A percentile compares a stretch with the other conserved stretches of the same genome.
These are phyloP conservation scores for Sanghuangporus sanghuang DNA, from an alignment of 1,284 basidiomycete genomes.

Conservation along the genomic window DNA sequence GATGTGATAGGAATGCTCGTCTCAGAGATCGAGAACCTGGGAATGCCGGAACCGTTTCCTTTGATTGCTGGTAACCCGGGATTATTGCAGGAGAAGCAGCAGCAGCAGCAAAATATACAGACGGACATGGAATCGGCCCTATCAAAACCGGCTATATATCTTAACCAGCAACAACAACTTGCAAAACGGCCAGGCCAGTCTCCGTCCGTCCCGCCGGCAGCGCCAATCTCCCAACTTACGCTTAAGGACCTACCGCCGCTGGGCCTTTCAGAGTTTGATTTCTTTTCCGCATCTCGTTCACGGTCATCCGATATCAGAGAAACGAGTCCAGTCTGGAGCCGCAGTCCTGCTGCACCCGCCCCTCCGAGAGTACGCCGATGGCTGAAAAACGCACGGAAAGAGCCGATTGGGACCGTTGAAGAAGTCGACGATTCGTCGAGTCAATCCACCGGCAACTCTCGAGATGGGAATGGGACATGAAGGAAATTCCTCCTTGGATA, in stretches of 20 bases:
- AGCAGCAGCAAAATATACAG: not conserved
- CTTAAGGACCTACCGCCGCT: not conserved
- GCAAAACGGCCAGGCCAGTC: not conserved
- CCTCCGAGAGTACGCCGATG: constrained; percentile 6
- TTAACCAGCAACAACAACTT: not conserved
- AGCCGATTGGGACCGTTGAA: not conserved
- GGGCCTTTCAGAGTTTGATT: constrained; percentile 10
- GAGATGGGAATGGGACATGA: not conserved
- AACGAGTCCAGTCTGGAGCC: constrained; percentile 1
- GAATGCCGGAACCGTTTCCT: not conserved
- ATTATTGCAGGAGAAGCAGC: not conserved
- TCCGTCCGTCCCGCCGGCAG: not conserved
- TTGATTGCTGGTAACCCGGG: not conserved
- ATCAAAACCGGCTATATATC: not conserved
- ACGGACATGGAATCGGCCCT: no score
- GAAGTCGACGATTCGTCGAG: not conserved
- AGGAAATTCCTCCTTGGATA: not conserved
- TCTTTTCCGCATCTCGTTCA: constrained; percentile 4
- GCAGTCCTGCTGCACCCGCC: not conserved
- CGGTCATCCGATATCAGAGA: not conserved
- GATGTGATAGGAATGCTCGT: not conserved
- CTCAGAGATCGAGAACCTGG: not conserved
- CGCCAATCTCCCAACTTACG: not conserved
- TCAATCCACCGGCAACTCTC: not conserved
- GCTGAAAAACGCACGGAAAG: not conserved